A percentile compares a stretch with the other conserved stretches of the same genome.
Evolutionary conservation across 805 yeast species (phyloP).

Genomic region (Candida ascalaphidarum): DNA sequence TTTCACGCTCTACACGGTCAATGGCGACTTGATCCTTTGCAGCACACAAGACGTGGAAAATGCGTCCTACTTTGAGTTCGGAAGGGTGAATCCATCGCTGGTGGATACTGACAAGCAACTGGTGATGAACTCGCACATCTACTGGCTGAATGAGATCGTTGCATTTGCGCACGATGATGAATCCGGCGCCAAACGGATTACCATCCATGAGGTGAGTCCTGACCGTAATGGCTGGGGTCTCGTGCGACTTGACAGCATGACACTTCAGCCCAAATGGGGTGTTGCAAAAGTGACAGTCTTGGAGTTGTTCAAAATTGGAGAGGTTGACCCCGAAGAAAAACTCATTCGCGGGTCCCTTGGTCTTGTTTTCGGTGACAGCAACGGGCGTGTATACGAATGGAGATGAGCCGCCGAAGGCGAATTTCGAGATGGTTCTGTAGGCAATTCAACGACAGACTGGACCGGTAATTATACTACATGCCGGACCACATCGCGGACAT

Average conservation of each 20-base stretch:
- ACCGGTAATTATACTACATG: too few species aligned
- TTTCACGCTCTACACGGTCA: conserved; percentile 43
- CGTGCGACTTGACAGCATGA: conserved; percentile 1
- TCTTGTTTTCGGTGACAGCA: conserved; percentile 45
- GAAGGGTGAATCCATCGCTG: conserved; percentile 18
- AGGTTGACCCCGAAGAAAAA: conserved; percentile 27
- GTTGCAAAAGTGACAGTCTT: conserved; percentile 18
- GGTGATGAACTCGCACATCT: conserved; percentile 17
- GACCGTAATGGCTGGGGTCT: conserved; percentile 9
- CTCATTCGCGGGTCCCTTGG: conserved; percentile 26
- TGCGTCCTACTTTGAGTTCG: conserved; percentile 18
- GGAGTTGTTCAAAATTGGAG: conserved; percentile 17
- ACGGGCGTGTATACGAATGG: conserved; percentile 39
- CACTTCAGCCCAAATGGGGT: conserved; percentile 1
- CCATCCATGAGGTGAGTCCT: too few species aligned
- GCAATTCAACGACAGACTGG: too few species aligned
- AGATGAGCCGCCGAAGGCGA: too few species aligned
- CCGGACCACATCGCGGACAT: too few species aligned
- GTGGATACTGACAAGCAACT: conserved; percentile 15
- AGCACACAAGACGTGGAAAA: conserved; percentile 9
- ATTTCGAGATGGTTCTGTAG: too few species aligned
- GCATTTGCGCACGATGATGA: conserved; percentile 19
- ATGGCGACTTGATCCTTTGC: conserved; percentile 38
- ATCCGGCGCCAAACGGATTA: conserved; percentile 7
- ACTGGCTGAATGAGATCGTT: conserved; percentile 29